Evolutionary conservation across 805 yeast genomes (phyloP).

Genomic region (Ogataea wickerhamii): DNA sequence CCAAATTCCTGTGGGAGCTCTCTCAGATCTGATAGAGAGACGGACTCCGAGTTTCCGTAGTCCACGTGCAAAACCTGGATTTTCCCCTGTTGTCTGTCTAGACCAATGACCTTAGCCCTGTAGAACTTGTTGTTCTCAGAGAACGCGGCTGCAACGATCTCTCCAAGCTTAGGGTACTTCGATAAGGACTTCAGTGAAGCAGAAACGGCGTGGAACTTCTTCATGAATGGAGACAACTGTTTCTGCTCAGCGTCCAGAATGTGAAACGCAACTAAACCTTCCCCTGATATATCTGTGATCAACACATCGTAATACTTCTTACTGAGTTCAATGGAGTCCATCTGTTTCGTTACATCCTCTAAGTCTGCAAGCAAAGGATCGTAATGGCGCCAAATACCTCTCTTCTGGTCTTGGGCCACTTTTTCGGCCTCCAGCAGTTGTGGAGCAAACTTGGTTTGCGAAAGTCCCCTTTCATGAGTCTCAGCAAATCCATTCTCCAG

Average conservation of each 20-base stretch:
- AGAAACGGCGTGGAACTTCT: slow-evolving; percentile 39
- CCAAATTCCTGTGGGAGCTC: slow-evolving; percentile 51
- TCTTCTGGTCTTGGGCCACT: slow-evolving; percentile 47
- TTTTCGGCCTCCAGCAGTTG: slow-evolving; percentile 61
- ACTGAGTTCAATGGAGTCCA: slow-evolving; percentile 25
- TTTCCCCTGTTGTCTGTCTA: slow-evolving; percentile 41
- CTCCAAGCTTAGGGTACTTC: slow-evolving; percentile 48
- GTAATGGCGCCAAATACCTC: slow-evolving; percentile 68
- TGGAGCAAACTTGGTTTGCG: slow-evolving; percentile 49
- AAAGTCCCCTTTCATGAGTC: slow-evolving; percentile 62
- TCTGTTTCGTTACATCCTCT: slow-evolving; percentile 20
- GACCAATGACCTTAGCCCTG: slow-evolving; percentile 51
- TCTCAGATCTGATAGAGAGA: slow-evolving; percentile 43
- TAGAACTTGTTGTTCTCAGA: slow-evolving; percentile 51
- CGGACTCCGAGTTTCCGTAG: slow-evolving; percentile 52
- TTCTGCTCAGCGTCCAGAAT: slow-evolving; percentile 36
- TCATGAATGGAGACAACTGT: slow-evolving; percentile 43
- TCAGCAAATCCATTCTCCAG: slow-evolving; percentile 61
- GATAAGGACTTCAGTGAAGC: slow-evolving; percentile 35
- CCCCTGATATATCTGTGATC: slow-evolving; percentile 44
- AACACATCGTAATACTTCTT: slow-evolving; percentile 48
- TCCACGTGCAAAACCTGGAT: slow-evolving; percentile 58
- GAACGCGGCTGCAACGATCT: slow-evolving; percentile 52
- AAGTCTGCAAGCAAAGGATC: slow-evolving; percentile 38
- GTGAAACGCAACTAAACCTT: slow-evolving; percentile 47